These are phyloP conservation scores for Oryza meridionalis DNA, from an alignment of 176 grass and related monocot species.

Conservation along the genomic window DNA sequence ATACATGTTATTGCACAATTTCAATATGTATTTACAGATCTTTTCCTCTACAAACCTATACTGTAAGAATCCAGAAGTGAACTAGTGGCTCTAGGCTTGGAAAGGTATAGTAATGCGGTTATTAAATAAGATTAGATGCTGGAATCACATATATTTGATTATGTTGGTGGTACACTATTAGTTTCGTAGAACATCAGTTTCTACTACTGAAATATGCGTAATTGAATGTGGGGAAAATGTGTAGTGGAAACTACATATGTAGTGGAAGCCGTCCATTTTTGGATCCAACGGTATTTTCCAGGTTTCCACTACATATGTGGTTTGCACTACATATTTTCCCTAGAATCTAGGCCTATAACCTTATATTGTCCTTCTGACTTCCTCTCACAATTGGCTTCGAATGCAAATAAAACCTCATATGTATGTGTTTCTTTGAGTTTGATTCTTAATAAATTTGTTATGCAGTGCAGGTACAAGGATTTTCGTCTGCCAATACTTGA, in stretches of 20 bases:
- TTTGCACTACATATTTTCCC: too few relatives aligned
- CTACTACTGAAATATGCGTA: not conserved
- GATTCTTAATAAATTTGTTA: constrained; percentile 20
- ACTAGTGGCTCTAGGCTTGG: not conserved
- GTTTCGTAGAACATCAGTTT: constrained; percentile 1
- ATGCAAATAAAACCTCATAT: not conserved
- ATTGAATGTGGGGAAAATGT: not conserved
- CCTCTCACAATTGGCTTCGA: not conserved
- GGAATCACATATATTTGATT: not conserved
- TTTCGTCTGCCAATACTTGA: constrained; percentile 14
- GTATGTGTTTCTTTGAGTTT: constrained; percentile 19
- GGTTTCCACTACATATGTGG: too few relatives aligned
- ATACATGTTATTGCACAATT: not conserved
- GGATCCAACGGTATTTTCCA: too few relatives aligned
- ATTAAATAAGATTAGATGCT: not conserved
- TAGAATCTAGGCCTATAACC: not conserved
- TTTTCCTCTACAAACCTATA: not conserved
- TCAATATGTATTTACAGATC: not conserved
- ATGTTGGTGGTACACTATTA: not conserved
- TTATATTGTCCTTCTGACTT: not conserved
- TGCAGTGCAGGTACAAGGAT: constrained; percentile 40
- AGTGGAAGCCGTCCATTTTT: too few relatives aligned
- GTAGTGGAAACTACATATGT: too few relatives aligned
- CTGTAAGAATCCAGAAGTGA: not conserved
- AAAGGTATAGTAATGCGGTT: not conserved